These are phyloP conservation scores for Botrytis pseudocinerea DNA, from an alignment of 2,329 filamentous ascomycete species.

Conservation along the genomic window DNA sequence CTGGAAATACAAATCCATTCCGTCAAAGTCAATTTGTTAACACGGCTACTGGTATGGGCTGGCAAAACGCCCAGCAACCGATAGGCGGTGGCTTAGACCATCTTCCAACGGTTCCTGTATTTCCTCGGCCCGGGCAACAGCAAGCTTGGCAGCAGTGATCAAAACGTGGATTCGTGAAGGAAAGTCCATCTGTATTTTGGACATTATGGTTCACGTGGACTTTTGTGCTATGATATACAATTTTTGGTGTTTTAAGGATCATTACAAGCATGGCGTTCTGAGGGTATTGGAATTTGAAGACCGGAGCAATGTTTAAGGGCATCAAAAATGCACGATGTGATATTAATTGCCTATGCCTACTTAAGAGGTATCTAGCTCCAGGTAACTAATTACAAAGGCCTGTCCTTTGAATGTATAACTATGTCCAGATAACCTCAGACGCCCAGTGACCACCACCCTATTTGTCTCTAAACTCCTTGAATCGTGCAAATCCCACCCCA, in stretches of 20 bases:
- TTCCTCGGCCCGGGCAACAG: slow-evolving; percentile 74
- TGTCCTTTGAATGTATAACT: slow-evolving; percentile 16
- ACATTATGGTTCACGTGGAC: slow-evolving; percentile 11
- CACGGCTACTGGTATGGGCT: slow-evolving; percentile 82
- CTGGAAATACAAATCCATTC: slow-evolving; percentile 92
- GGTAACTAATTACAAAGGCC: slow-evolving; percentile 24
- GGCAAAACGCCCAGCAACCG: slow-evolving; percentile 76
- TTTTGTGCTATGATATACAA: slow-evolving; percentile 14
- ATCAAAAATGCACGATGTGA: slow-evolving; percentile 33
- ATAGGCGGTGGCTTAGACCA: slow-evolving; percentile 82
- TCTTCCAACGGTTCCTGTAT: slow-evolving; percentile 77
- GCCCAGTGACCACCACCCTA: slow-evolving; percentile 4
- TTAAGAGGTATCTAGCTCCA: slow-evolving; percentile 25
- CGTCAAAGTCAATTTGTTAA: slow-evolving; percentile 88
- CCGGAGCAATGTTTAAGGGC: slow-evolving; percentile 23
- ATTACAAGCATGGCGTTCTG: slow-evolving; percentile 40
- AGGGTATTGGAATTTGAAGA: slow-evolving; percentile 24
- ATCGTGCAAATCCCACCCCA: not conserved
- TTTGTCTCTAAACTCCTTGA: slow-evolving; percentile 12
- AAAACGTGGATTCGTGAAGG: not conserved
- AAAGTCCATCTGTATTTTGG: slow-evolving; percentile 1
- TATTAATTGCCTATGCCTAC: slow-evolving; percentile 31
- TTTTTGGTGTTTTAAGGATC: slow-evolving; percentile 25
- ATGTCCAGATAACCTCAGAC: not conserved
- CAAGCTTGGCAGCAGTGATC: slow-evolving; percentile 56